Conservation (phyloP, 2,329 filamentous ascomycete genomes). For the Lizonia empirigonia region DNA sequence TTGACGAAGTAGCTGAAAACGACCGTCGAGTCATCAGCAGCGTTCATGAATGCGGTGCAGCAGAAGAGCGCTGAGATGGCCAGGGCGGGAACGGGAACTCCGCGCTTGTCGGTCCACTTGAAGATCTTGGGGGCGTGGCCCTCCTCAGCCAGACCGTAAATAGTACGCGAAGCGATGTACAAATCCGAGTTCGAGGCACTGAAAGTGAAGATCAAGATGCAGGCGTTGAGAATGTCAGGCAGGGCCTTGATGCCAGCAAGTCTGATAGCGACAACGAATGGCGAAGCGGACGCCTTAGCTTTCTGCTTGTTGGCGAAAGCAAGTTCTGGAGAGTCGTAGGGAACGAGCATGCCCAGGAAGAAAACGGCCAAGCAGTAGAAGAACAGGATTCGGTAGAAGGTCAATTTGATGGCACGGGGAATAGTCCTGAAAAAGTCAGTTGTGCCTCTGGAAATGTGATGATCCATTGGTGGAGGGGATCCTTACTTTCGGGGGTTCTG, state of each 20-base stretch:
- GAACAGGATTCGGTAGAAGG: constrained; percentile 80
- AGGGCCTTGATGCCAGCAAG: constrained; percentile 67
- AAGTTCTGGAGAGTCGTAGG: constrained; percentile 68
- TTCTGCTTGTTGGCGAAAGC: constrained; percentile 60
- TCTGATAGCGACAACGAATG: constrained; percentile 76
- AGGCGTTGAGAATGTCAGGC: constrained; percentile 73
- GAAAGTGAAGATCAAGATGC: constrained; percentile 77
- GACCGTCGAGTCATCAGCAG: constrained; percentile 46
- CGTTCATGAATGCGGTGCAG: constrained; percentile 68
- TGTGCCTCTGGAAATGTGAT: too few relatives aligned
- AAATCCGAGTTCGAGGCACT: constrained; percentile 78
- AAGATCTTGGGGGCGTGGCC: constrained; percentile 75
- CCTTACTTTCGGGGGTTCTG: constrained; percentile 71
- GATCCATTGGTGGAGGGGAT: too few relatives aligned
- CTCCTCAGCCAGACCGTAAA: constrained; percentile 74
- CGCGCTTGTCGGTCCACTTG: constrained; percentile 70
- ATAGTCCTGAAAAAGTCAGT: constrained; percentile 58
- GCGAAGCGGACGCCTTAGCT: constrained; percentile 62
- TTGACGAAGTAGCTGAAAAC: constrained; percentile 59
- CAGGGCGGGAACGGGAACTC: constrained; percentile 72
- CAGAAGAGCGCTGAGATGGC: constrained; percentile 65
- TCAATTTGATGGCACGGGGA: constrained; percentile 77
- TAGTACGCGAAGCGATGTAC: constrained; percentile 74
- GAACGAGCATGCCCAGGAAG: constrained; percentile 76
- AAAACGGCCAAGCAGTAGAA: constrained; percentile 79